phyloP scores from a whole-genome alignment of 306 rosid species.

The Vigna radiata region DNA sequence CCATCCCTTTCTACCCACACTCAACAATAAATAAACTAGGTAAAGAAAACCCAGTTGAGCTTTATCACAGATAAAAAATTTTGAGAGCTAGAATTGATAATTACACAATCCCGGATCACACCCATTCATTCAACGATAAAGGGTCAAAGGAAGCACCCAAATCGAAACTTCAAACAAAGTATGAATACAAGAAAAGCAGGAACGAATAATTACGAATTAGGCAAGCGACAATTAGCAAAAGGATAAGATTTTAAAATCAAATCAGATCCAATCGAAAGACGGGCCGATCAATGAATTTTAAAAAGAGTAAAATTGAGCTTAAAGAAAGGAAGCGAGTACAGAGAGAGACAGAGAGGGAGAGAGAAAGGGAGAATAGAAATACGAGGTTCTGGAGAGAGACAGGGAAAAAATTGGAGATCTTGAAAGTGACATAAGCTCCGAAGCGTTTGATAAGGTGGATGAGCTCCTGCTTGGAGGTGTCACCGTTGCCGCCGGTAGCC shows the following conservation, averaged over 20 bases:
- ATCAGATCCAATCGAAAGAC: conserved; percentile 49
- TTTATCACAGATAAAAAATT: conserved; percentile 32
- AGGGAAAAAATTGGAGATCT: conserved; percentile 71
- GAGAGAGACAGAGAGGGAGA: neutral
- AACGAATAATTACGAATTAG: neutral
- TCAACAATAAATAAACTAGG: conserved; percentile 25
- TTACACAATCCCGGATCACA: conserved; percentile 9
- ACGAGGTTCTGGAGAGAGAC: conserved; percentile 69
- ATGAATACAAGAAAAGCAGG: neutral
- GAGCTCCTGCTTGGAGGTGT: conserved; percentile 72
- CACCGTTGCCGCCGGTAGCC: conserved; percentile 43
- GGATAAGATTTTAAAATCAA: neutral
- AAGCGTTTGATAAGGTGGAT: conserved; percentile 78
- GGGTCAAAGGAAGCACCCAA: neutral
- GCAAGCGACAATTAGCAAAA: neutral
- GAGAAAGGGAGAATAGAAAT: conserved; percentile 19
- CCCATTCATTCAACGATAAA: conserved; percentile 28
- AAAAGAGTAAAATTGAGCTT: neutral
- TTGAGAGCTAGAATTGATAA: conserved; percentile 13
- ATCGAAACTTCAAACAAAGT: neutral
- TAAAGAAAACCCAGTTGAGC: conserved; percentile 22
- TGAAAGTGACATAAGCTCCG: conserved; percentile 72
- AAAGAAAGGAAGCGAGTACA: neutral
- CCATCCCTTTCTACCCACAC: conserved; percentile 21
- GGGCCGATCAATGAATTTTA: neutral